Base-by-base conservation (phyloP, 768 basidiomycete genomes). In the Kockovaella imperatae region DNA sequence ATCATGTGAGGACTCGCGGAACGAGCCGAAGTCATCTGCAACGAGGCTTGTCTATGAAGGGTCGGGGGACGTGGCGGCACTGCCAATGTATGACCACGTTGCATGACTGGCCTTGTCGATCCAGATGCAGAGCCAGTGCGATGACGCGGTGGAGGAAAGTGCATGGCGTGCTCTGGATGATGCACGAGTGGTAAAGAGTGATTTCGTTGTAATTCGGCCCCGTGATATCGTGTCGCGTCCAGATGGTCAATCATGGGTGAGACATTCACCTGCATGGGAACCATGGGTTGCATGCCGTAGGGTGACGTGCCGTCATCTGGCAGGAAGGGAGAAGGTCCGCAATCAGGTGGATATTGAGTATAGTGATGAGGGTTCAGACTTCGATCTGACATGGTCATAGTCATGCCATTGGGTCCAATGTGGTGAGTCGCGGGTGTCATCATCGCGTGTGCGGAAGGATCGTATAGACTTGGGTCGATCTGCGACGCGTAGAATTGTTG, bases 1-100 rank as follows among this genome's bases (percentile, higher is more conserved):
- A 57, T 42, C 20, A 52, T 49, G 35, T 61, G 60, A 13, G 60
- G 60, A 47, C 53, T 55, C 2, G 50, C 56, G 8, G 56, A 56
- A 6, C 56, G 50, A 14, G 38, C 25, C 13, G 40, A 20, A 1
- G 42, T 47, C n/a, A 31, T 50, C 21, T 55, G 56, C n/a, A 57
- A 28, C 0, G 60, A 61, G 6, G 47, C 35, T 31, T 57, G 49
- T 18, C 60, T 47, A 2, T 52, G 41, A 7, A 55, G 32, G 4
- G 40, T 26, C 14, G 56, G 49, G 44, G 53, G 47, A 26, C 50
- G 56, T 11, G 35, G 52, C 8, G 45, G 50, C 15, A 47, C 34
- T 14, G 54, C 50, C 48, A 61, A 46, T 6, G 49, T 46, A 15
- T 61, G 56, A 5, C 56, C 41, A 13, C 57, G 53, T 5, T 30